Base-by-base conservation (phyloP, 1,284 basidiomycete species). In the Pseudozyma hubeiensis region DNA sequence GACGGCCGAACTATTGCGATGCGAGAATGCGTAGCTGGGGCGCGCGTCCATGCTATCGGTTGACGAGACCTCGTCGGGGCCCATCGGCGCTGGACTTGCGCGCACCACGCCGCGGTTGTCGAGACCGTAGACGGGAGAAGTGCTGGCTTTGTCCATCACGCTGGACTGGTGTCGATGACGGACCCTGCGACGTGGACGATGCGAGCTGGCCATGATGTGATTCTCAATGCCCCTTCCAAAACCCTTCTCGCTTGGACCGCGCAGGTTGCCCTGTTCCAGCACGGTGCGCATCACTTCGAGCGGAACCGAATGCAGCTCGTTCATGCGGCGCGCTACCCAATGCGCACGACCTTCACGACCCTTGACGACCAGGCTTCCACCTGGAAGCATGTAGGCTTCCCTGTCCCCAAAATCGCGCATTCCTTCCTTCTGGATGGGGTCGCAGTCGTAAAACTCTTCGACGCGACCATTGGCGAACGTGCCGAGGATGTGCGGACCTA, bases 391-490 rank as follows among this genome's bases (percentile, higher is more conserved):
- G 54, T 62, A 67, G 0, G 66, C 66, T 30, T 70, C 76, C 24
- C 78, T 47, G 13, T 76, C 64, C 11, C 80, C 78, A 35, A 83
- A 65, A 41, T 82, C 80, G 11, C 82, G 53, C 64, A 83, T 77
- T 11, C 79, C 81, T 8, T 74, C 77, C 49, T 72, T 73, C 37
- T 81, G 53, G 61, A 83, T 79, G 30, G 81, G 69, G 16, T 79
- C 79, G 64, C 81, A 82, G 17, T 81, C 73, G 61, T 81, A 83
- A 48, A 78, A 82, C 50, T 82, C 79, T 51, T 84, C 82, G 39
- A 84, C 80, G 30, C 82, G 71, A 34, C 82, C 82, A 40, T 84
- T 84, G 35, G 79, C 81, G 64, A 84, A 84, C 1, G 82, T 84
- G 43, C 82, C 82, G 17, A 84, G 71, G 16, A 84, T 84, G 58